Evolutionary conservation across 768 basidiomycete genomes (phyloP).

Genomic region (Termitomyces sp.): DNA sequence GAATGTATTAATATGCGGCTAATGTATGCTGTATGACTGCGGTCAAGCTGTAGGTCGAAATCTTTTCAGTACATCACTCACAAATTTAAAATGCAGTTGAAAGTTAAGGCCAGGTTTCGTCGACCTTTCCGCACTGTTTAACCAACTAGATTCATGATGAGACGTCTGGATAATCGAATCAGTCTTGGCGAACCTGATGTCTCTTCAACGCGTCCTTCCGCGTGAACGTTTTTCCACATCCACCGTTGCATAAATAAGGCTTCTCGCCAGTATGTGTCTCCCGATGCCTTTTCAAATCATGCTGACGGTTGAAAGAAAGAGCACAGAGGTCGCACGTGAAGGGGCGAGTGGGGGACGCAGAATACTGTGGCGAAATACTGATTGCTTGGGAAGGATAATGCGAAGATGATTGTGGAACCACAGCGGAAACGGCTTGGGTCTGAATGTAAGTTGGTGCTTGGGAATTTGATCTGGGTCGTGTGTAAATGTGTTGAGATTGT

Average conservation of each 20-base stretch:
- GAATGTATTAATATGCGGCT: constrained; percentile 7
- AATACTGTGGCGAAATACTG: constrained; percentile 44
- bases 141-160: constrained; percentile 50
- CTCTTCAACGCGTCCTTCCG: constrained; percentile 84
- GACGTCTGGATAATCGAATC: constrained; percentile 6
- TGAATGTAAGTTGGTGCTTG: constrained; percentile 26
- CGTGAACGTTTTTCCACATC: constrained; percentile 85
- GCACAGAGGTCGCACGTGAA: constrained; percentile 73
- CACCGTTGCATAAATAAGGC: constrained; percentile 79
- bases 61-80: neutral
- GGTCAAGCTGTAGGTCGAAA: neutral
- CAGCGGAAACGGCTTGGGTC: constrained; percentile 10
- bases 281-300: constrained; percentile 80
- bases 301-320: constrained; percentile 81
- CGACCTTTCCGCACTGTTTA: constrained; percentile 73
- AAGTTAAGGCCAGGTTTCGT: constrained; percentile 41
- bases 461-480: constrained; percentile 42
- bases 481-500: constrained; percentile 25
- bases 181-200: constrained; percentile 58
- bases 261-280: constrained; percentile 87
- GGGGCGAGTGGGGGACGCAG: constrained; percentile 57
- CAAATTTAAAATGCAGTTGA: neutral
- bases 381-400: constrained; percentile 25
- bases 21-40: constrained; percentile 7
- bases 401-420: constrained; percentile 15